Evolutionary conservation across 495 filamentous ascomycete genomes (phyloP).

Genomic region (Poronia punctata): DNA sequence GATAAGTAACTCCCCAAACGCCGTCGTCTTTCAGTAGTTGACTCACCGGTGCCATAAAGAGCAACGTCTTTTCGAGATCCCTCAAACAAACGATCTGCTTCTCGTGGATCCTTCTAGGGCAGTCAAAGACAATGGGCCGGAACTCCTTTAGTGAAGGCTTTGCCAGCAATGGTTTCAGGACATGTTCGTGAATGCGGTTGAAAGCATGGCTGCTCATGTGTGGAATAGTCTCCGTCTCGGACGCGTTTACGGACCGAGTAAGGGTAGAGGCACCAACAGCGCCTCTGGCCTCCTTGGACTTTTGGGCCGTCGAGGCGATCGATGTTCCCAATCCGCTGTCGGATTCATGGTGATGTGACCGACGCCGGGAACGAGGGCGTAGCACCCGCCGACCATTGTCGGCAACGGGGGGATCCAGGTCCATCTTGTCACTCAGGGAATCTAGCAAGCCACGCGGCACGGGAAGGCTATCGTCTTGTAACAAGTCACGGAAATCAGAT

Average conservation of each 20-base stretch:
- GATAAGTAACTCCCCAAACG: conserved; percentile 60
- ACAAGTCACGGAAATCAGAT: conserved; percentile 20
- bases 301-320: conserved; percentile 38
- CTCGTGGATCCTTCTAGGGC: conserved; percentile 66
- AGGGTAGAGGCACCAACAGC: conserved; percentile 25
- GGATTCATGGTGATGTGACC: conserved; percentile 49
- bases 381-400: conserved; percentile 37
- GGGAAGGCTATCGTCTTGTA: conserved; percentile 43
- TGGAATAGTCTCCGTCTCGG: conserved; percentile 28
- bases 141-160: conserved; percentile 61
- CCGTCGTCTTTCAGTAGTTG: conserved; percentile 38
- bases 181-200: conserved; percentile 49
- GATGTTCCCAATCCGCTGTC: conserved; percentile 57
- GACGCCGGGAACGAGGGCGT: conserved; percentile 44
- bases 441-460: conserved; percentile 46
- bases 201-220: conserved; percentile 43
- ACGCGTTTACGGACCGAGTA: conserved; percentile 42
- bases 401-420: conserved; percentile 18
- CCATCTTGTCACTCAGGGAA: conserved; percentile 33
- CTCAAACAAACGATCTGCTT: conserved; percentile 79
- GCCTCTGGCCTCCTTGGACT: conserved; percentile 21
- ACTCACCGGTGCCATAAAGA: conserved; percentile 88
- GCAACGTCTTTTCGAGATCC: conserved; percentile 82
- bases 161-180: conserved; percentile 44
- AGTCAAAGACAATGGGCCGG: conserved; percentile 65